phyloP scores from a whole-genome alignment of 441 rosid species.

The Kokia cookei region DNA sequence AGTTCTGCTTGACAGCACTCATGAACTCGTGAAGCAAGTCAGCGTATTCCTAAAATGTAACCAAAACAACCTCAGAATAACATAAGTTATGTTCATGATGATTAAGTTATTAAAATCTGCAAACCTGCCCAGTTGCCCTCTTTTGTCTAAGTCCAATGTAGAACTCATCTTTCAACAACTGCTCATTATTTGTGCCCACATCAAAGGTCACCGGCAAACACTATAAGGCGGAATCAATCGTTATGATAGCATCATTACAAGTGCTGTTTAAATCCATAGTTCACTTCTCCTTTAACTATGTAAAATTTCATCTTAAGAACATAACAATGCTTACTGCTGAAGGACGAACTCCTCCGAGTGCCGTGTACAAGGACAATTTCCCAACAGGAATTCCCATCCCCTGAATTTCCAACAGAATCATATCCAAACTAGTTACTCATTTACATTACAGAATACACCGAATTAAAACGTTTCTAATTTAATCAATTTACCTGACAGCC shows the following conservation, averaged over 20 bases:
- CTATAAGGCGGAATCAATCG: conserved; percentile 24
- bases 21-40: conserved; percentile 74
- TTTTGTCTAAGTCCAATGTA: conserved; percentile 72
- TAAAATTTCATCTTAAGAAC: not conserved
- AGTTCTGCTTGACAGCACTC: conserved; percentile 75
- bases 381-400: conserved; percentile 96
- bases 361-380: conserved; percentile 78
- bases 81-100: not conserved
- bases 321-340: conserved; percentile 51
- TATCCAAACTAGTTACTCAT: not conserved
- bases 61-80: conserved; percentile 1
- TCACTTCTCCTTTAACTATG: not conserved
- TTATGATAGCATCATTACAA: not conserved
- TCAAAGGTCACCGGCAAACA: conserved; percentile 89
- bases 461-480: not conserved
- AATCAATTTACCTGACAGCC: conserved; percentile 70
- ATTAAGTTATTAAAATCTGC: not conserved
- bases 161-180: conserved; percentile 75
- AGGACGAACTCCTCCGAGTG: conserved; percentile 89
- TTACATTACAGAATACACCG: not conserved
- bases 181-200: conserved; percentile 88
- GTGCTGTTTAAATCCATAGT: not conserved
- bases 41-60: conserved; percentile 35
- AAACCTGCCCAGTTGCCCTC: conserved; percentile 79
- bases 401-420: conserved; percentile 18